These are phyloP conservation scores for Populus davidiana DNA, from an alignment of 345 rosid species.

Conservation along the genomic window DNA sequence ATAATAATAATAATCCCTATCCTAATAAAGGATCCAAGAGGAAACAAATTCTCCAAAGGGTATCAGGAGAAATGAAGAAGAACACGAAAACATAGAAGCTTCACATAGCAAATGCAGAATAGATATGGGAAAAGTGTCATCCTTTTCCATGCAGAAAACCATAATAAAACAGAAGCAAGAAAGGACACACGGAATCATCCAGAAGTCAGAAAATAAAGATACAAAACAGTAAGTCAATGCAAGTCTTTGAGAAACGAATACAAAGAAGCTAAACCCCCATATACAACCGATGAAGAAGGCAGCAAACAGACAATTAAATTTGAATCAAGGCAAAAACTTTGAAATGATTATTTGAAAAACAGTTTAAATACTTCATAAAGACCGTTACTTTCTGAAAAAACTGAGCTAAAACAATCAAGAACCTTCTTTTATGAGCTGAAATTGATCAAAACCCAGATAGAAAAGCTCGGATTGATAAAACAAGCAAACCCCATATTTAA, in stretches of 20 bases:
- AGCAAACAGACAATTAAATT: background rate
- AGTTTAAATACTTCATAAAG: background rate
- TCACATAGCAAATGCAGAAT: background rate
- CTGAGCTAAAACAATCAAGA: background rate
- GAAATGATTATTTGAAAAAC: slow-evolving; percentile 6
- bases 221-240: background rate
- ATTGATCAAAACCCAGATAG: slow-evolving; percentile 13
- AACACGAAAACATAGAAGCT: background rate
- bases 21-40: background rate
- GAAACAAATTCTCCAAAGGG: background rate
- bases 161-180: background rate
- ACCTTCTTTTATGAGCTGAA: background rate
- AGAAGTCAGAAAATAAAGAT: background rate
- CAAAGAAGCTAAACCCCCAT: slow-evolving; percentile 4
- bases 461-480: background rate
- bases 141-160: background rate
- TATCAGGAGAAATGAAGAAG: background rate
- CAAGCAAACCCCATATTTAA: background rate
- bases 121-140: background rate
- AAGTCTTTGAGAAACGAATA: background rate
- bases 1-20: background rate
- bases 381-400: background rate
- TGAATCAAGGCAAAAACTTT: background rate
- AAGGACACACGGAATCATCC: background rate
- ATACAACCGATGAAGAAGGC: background rate